Evolutionary conservation across 768 basidiomycete species (phyloP).

Genomic region (Leccinum ochraceum): DNA sequence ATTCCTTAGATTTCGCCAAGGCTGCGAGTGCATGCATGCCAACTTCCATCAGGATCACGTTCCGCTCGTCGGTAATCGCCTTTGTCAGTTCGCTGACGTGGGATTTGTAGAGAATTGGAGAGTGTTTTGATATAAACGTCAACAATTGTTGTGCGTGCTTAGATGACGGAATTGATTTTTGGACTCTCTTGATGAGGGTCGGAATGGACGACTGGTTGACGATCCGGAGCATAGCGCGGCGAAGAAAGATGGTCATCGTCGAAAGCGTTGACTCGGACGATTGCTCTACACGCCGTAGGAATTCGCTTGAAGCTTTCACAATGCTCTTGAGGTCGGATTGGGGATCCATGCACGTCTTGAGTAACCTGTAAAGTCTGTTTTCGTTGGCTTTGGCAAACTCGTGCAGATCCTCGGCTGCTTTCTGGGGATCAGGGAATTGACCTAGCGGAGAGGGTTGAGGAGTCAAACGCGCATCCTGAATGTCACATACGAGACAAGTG

Average conservation of each 20-base stretch:
- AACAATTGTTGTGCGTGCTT: conserved; percentile 55
- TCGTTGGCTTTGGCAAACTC: conserved; percentile 89
- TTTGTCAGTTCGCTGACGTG: conserved; percentile 79
- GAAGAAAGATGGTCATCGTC: conserved; percentile 73
- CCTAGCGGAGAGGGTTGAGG: conserved; percentile 33
- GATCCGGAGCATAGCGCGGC: conserved; percentile 67
- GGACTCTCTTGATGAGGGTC: conserved; percentile 69
- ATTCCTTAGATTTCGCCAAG: conserved; percentile 58
- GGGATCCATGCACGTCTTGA: conserved; percentile 80
- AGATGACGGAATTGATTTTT: conserved; percentile 44
- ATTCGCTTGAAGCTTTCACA: conserved; percentile 81
- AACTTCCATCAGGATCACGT: conserved; percentile 55
- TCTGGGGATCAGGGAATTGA: conserved; percentile 65
- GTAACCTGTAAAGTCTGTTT: conserved; percentile 77
- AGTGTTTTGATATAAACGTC: conserved; percentile 69
- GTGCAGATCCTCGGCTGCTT: conserved; percentile 75
- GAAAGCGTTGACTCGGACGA: conserved; percentile 55
- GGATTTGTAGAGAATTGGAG: conserved; percentile 67
- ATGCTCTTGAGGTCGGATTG: conserved; percentile 81
- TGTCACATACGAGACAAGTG: conserved; percentile 59
- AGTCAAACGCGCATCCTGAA: not conserved
- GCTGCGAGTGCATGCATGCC: conserved; percentile 78
- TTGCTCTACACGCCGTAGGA: conserved; percentile 74
- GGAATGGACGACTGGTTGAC: conserved; percentile 87
- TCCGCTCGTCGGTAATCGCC: conserved; percentile 67